Base-by-base conservation (phyloP, 495 filamentous ascomycete species). In the Trichoderma erinaceum region DNA sequence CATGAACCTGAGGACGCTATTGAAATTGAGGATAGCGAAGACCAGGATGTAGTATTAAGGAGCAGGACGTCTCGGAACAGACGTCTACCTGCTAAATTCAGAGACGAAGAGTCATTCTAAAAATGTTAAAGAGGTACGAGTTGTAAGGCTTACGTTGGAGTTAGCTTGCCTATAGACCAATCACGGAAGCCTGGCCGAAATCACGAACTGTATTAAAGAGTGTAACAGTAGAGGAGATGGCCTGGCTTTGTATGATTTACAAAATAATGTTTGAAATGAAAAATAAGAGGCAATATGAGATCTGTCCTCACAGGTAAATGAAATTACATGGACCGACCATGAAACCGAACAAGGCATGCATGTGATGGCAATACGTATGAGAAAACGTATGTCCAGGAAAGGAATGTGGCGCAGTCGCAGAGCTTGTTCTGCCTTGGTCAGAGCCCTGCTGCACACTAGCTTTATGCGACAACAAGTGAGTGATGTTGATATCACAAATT, bases 1-100 rank as follows among this genome's bases (percentile, higher is more conserved):
- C 25, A 61, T 5, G 56, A 29, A 32, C 27, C 56, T 16, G 25
- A 61, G 13, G 56, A 61, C n/a, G 27, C 16, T 6, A 32, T 61
- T 61, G 56, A 61, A 18, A 61, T 61, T 15, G 56, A 61, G 16
- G 56, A 61, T 25, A 61, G 56, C 27, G 56, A 61, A 18, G 56
- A 61, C 25, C 56, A 61, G 10, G 56, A 61, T 32, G 11, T 32
- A 15, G 23, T 15, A 11, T 16, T 21, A 3, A 61, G 10, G 56
- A 61, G 25, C 12, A 61, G 56, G 25, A 61, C 56, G 12, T 61
- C 56, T 13, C 27, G 56, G 56, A 61, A 61, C 27, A 61, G 56
- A 61, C 56, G 56, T 23, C 25, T 32, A 32, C 56, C 56, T 12
- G 56, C 56, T 23, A 61, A 61, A 32, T 61, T 61, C 29, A 27